Evolutionary conservation across 2,329 filamentous ascomycete genomes (phyloP), one percentile per base, ranked within the genome.

Genomic region (Diplodia seriata): DNA sequence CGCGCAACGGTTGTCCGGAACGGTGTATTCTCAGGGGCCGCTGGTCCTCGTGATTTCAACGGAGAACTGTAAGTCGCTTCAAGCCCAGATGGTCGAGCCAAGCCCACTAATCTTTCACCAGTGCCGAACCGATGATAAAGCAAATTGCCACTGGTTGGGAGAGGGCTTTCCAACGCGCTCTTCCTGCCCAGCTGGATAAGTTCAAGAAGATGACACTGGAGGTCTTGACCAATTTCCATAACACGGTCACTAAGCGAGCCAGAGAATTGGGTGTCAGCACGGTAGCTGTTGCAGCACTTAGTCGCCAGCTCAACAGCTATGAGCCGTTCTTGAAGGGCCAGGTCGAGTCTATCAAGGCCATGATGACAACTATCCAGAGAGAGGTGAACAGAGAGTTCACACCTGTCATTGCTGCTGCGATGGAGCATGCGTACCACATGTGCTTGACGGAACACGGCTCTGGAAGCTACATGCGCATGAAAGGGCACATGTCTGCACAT

Each of bases 321-420:
- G 73, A 81, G 36, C 75, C 75, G 2, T 75, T 79, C 5, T 79
- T 87, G 43, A 72, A 74, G 0, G 75, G 79, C 7, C 68, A 84
- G 0, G 76, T 76, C 2, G 69, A 65, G 0, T 69, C 69, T 4
- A 74, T 84, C 50, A 70, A 76, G 0, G 71, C 71, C 1, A 70
- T 70, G 2, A 81, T 87, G 70, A 84, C 77, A 0, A 76, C 79
- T 5, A 69, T 77, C 4, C 85, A 88, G 71, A 81, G 83, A 33
- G 82, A 86, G 3, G 82, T 83, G 18, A 88, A 83, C 71, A 83
- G 86, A 4, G 77, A 84, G 40, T 87, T 89, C 67, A 81, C 79
- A 0, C 85, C 85, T 0, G 77, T 78, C 2, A 82, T 89, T 65
- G 73, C 76, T 4, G 53, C 70, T 1, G 75, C 74, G 38, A 87